Evolutionary conservation across 164 flowering plant species (phyloP), one percentile per base, ranked within the genome.

Genomic region (Umbellularia californica): DNA sequence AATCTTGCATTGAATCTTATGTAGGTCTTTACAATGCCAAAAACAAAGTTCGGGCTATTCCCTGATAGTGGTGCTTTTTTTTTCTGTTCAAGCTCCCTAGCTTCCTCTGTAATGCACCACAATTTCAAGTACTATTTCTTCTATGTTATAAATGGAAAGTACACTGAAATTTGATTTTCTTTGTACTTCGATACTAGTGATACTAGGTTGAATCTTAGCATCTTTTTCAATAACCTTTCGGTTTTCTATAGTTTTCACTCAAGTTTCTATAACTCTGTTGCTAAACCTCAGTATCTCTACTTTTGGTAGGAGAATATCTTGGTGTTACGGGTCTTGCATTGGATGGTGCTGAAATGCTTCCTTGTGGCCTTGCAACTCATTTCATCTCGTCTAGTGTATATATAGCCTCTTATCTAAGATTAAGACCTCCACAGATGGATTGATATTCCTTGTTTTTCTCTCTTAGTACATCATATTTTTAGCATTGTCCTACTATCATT

Each of bases 1-100:
- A 10, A 51, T 51, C 55, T 51, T 51, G 15, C 13, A 51, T 51
- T 27, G 28, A 15, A 51, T 51, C 22, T 22, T 35, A 3, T 72
- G 68, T 64, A 66, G 75, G 71, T 77, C 23, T 79, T 79, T 76
- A 50, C 82, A 27, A 79, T 79, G 82, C 77, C 82, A 27, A 77
- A 79, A 76, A 62, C 71, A 68, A 30, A 72, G 58, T 5, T 76
- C 10, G 82, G 82, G 69, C 74, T 72, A 28, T 76, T 62, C 52
- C 79, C 74, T 9, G 82, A 79, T 65, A 76, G 72, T n/a, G 79
- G 82, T n/a, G 79, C 79, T 17, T 76, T 78, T 6, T 70, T 69
- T 79, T 79, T 27, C 72, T 79, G 19, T 76, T 79, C 11, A 76
- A 74, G 33, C 68, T 79, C 6, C 74, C 82, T 23, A 71, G 78